Evolutionary conservation across 1,139 yeast species (phyloP), one percentile per base, ranked within the genome.

Genomic region (Geotrichum histeridarum): DNA sequence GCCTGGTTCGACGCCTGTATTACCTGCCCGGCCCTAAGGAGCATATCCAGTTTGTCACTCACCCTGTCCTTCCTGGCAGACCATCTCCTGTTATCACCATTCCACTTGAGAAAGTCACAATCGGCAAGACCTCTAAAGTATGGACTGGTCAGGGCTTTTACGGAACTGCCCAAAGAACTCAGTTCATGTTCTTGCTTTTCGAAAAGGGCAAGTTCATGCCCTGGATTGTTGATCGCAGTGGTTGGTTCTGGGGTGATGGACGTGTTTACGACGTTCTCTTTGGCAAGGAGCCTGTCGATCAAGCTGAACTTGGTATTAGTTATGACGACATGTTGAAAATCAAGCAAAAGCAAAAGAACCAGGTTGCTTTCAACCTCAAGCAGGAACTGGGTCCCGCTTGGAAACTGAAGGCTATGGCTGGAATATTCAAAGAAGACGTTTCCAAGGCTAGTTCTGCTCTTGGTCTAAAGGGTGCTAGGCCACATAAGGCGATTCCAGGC

Each of bases 231-330:
- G 95, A 88, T 67, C 76, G 96, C 60, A 84, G 82, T 64, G 95
- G 95, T 15, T 86, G 82, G 76, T 88, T 86, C 71, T 88, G 95
- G 95, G 89, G 93, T 36, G 95, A 88, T 67, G 96, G 95, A 7
- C 76, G 95, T 57, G 86, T 88, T 1, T 85, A 84, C 70, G 96
- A 88, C 69, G 80, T 81, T 54, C 65, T 88, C 32, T 85, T 88
- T 64, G 94, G 95, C 35, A 84, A 86, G 63, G 95, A 87, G 66
- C 71, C 87, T 0, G 67, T 87, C 22, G 85, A 83, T 18, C 86
- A 79, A 56, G 90, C 94, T 2, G 93, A 86, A 67, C 82, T 81
- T 47, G 93, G 93, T 0, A 75, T 84, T 55, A 82, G 86, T 2
- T 83, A 84, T 62, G 91, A 86, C 60, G 79, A 77, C 54, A 66